Evolutionary conservation across 495 filamentous ascomycete species (phyloP), one percentile per base, ranked within the genome.

Genomic region (Neurospora discreta): DNA sequence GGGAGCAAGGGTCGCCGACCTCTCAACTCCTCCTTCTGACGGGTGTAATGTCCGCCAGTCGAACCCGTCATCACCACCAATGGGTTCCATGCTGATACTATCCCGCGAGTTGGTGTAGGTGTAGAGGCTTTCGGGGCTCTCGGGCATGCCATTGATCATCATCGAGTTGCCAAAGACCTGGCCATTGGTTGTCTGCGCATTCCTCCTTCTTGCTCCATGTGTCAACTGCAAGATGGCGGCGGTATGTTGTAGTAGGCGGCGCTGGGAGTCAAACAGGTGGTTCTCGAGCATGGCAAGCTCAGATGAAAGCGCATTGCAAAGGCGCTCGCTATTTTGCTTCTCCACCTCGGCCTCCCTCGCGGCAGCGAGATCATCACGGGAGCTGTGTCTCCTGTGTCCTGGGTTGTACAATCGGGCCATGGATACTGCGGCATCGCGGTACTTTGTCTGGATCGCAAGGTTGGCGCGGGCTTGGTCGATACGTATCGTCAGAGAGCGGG

Each of bases 191-290:
- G 73, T 71, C 33, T 74, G 72, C 2, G 72, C 71, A 5, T 74
- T 71, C n/a, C 81, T 82, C 70, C 81, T 86, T 18, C 84, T 81
- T 30, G 81, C 75, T 16, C 80, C 80, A 77, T 98, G 93, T 18
- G 93, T 93, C 84, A 95, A 86, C 76, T 97, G 93, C 74, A 98
- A 81, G 39, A 98, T 91, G 42, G 91, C 95, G 39, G 95, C 93
- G 1, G 93, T 97, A 79, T 99, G 95, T 77, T 94, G 88, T n/a
- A 98, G 80, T 71, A 98, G 80, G 58, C 88, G 85, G 72, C 82
- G 87, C 69, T 95, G 90, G 18, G 93, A 87, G 58, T 90, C 88
- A 76, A 93, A 88, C 40, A 87, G 81, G 69, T 91, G 84, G 72
- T 90, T 89, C 78, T 97, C 92, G 70, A 96, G 80, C 46, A 84